A percentile compares a stretch with the other conserved stretches of the same genome.
These are phyloP conservation scores for Eucalyptus pumila DNA, from an alignment of 345 rosid species.

Conservation along the genomic window DNA sequence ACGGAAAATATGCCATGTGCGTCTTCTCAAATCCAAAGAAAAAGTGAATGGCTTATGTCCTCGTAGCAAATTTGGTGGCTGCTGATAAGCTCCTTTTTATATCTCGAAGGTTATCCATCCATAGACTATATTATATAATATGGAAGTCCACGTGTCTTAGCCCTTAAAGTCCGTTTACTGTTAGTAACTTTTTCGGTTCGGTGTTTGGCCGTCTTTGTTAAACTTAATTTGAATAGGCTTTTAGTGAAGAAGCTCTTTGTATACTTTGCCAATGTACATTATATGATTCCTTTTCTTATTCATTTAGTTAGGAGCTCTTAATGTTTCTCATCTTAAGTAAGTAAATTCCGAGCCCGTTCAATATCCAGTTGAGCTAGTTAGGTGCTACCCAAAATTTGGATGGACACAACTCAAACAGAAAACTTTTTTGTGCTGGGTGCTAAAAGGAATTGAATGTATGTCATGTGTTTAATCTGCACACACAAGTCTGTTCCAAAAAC, in stretches of 20 bases:
- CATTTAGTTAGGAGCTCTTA: neutral
- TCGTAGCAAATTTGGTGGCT: neutral
- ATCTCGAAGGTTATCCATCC: neutral
- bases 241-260: neutral
- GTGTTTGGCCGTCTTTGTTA: neutral
- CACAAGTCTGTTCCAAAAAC: neutral
- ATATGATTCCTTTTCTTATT: neutral
- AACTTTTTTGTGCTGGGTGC: neutral
- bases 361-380: neutral
- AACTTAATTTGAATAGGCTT: neutral
- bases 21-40: neutral
- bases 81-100: neutral
- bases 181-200: neutral
- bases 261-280: neutral
- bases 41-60: neutral
- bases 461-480: neutral
- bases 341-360: neutral
- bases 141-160: neutral
- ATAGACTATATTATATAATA: neutral
- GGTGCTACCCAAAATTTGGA: neutral
- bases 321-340: neutral
- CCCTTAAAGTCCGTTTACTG: neutral
- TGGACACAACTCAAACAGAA: neutral
- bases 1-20: neutral
- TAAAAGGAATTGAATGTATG: neutral